These are phyloP conservation scores for Staphylotrichum tortipilum DNA, from an alignment of 495 filamentous ascomycete species.

Conservation along the genomic window DNA sequence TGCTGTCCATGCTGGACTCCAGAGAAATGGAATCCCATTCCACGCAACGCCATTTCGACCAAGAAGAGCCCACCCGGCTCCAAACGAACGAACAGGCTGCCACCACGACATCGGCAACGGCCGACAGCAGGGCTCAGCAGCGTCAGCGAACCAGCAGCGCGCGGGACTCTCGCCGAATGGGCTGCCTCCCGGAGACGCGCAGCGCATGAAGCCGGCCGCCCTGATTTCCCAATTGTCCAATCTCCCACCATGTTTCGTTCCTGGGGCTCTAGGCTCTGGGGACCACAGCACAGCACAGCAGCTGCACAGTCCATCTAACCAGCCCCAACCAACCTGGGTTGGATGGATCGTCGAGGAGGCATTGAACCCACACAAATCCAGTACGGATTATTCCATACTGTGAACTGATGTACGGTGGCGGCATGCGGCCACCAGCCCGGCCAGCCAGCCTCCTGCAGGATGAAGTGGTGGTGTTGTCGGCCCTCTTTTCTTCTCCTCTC, in stretches of 20 bases:
- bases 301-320: neutral
- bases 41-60: neutral
- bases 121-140: neutral
- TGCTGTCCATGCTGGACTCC: neutral
- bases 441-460: neutral
- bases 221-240: conserved; percentile 11
- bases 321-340: too few relatives aligned
- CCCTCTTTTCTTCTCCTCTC: too few relatives aligned
- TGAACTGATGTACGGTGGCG: too few relatives aligned
- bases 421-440: too few relatives aligned
- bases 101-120: neutral
- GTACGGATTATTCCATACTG: too few relatives aligned
- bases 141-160: too few relatives aligned
- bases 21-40: neutral
- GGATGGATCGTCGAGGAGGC: conserved; percentile 16
- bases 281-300: too few relatives aligned
- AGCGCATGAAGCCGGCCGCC: conserved; percentile 5
- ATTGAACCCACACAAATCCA: too few relatives aligned
- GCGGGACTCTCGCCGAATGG: conserved; percentile 5
- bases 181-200: conserved; percentile 7
- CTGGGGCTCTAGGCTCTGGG: too few relatives aligned
- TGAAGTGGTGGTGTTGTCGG: neutral
- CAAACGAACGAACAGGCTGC: neutral
- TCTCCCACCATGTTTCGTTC: conserved; percentile 2
- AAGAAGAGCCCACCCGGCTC: neutral